A percentile compares a stretch with the other conserved stretches of the same genome.
phyloP scores from a whole-genome alignment of 805 yeast genomes.

The Blastobotrys peoriensis region DNA sequence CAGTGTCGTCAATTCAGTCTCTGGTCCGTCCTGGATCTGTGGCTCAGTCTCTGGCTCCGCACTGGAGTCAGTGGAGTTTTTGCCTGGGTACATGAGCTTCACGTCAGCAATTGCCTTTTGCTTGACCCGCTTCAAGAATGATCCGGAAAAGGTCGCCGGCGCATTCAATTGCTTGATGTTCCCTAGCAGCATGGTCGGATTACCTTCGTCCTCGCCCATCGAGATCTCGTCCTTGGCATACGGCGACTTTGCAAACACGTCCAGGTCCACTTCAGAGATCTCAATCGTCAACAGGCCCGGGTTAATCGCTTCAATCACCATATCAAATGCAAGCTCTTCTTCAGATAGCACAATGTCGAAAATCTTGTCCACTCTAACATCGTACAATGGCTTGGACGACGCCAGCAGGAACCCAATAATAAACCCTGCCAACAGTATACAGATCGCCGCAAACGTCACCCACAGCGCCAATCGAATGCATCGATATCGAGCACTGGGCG shows the following conservation, averaged over 20 bases:
- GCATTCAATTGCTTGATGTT: conserved; percentile 60
- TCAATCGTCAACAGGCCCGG: conserved; percentile 76
- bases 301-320: conserved; percentile 72
- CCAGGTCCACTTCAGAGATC: conserved; percentile 64
- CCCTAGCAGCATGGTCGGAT: conserved; percentile 72
- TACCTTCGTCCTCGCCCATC: conserved; percentile 18
- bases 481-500: conserved; percentile 13
- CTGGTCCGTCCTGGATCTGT: not conserved
- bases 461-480: conserved; percentile 29
- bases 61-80: conserved; percentile 24
- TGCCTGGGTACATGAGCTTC: conserved; percentile 69
- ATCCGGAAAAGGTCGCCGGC: conserved; percentile 70
- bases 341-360: conserved; percentile 70
- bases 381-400: conserved; percentile 73
- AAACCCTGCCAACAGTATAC: conserved; percentile 50
- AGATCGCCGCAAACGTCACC: conserved; percentile 25
- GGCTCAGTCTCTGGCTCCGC: not conserved
- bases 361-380: conserved; percentile 54
- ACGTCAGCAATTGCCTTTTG: conserved; percentile 61
- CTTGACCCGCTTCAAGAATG: conserved; percentile 58
- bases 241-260: conserved; percentile 56
- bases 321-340: conserved; percentile 77
- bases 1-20: not conserved
- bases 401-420: conserved; percentile 79
- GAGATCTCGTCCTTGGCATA: conserved; percentile 16